Evolutionary conservation across 2,329 filamentous ascomycete genomes (phyloP).

Genomic region (Alternaria brassicicola): DNA sequence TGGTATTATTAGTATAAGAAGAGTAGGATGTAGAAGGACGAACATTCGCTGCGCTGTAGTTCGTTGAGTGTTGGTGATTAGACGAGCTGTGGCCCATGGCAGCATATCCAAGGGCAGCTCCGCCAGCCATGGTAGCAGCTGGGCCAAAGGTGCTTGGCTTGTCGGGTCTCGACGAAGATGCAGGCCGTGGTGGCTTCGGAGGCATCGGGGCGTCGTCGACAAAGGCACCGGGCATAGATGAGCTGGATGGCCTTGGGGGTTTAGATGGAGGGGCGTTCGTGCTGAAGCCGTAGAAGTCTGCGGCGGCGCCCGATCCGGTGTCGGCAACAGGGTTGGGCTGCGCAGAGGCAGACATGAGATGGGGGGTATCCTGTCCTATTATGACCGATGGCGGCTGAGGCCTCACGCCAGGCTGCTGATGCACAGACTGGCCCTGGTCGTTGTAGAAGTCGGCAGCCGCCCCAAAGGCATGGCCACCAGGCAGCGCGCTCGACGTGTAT

Average conservation of each 20-base stretch:
- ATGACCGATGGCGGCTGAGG: conserved; percentile 60
- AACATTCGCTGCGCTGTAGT: conserved; percentile 32
- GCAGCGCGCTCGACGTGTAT: conserved; percentile 55
- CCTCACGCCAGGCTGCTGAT: conserved; percentile 65
- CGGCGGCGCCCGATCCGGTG: conserved; percentile 65
- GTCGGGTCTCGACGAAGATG: conserved; percentile 32
- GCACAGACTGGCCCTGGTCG: conserved; percentile 66
- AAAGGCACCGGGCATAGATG: conserved; percentile 47
- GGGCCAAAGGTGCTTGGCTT: conserved; percentile 44
- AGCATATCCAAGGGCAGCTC: conserved; percentile 53
- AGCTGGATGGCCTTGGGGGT: conserved; percentile 40
- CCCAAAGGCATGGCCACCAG: conserved; percentile 53
- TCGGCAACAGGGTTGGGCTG: conserved; percentile 62
- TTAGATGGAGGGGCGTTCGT: conserved; percentile 36
- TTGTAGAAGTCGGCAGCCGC: conserved; percentile 67
- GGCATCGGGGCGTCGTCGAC: conserved; percentile 39
- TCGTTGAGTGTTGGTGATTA: conserved; percentile 33
- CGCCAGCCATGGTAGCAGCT: conserved; percentile 46
- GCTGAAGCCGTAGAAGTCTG: conserved; percentile 59
- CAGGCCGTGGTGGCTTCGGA: conserved; percentile 40
- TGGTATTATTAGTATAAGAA: conserved; percentile 30
- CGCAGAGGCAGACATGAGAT: conserved; percentile 61
- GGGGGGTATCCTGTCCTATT: conserved; percentile 59
- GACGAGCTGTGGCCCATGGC: conserved; percentile 45
- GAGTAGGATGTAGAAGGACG: conserved; percentile 34